Conservation (phyloP, 2,329 filamentous ascomycete genomes). For the Thermomyces lanuginosus region DNA sequence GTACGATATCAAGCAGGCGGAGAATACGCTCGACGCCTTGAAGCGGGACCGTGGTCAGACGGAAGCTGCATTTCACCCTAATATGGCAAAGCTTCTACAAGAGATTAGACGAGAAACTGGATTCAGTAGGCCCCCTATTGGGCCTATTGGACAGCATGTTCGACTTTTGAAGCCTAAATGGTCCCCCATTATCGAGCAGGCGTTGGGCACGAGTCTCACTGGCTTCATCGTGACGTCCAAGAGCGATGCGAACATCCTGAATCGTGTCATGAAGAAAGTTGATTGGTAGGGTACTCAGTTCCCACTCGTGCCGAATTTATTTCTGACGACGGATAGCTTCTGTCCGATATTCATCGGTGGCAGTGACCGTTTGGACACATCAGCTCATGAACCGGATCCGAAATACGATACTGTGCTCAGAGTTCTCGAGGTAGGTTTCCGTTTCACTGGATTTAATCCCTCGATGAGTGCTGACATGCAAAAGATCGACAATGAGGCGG, state of each 20-base stretch:
- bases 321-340: conserved; percentile 17
- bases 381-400: conserved; percentile 55
- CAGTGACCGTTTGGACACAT: conserved; percentile 38
- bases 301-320: neutral
- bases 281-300: conserved; percentile 30
- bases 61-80: conserved; percentile 47
- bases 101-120: conserved; percentile 53
- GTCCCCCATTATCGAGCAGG: conserved; percentile 65
- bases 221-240: conserved; percentile 71
- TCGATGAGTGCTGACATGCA: conserved; percentile 5
- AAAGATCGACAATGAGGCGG: conserved; percentile 59
- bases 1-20: conserved; percentile 38
- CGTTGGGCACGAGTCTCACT: conserved; percentile 52
- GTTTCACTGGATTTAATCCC: neutral
- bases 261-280: conserved; percentile 44
- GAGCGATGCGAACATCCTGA: conserved; percentile 54
- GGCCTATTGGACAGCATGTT: conserved; percentile 66
- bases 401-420: conserved; percentile 63
- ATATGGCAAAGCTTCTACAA: conserved; percentile 47
- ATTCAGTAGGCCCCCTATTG: conserved; percentile 59
- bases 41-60: conserved; percentile 42
- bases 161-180: conserved; percentile 64
- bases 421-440: conserved; percentile 42
- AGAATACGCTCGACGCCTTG: conserved; percentile 37
- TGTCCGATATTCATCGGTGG: conserved; percentile 50